Base-by-base conservation (phyloP, 441 rosid species). In the Gossypium schwendimanii region DNA sequence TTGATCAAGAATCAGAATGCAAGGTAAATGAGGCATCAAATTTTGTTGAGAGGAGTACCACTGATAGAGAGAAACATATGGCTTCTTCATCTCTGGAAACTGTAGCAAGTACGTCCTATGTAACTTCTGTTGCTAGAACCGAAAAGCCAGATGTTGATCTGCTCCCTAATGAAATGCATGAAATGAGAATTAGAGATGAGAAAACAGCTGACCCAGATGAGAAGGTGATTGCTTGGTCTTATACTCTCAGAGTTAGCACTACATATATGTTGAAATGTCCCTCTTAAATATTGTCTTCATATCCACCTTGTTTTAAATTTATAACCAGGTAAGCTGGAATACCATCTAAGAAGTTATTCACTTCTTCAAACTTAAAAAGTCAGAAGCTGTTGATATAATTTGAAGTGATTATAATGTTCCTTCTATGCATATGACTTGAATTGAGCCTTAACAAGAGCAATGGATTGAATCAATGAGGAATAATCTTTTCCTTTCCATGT, bases 161-260 rank as follows among this genome's bases (percentile, higher is more conserved):
- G 75, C 90, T 87, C 70, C 94, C 95, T 0, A 74, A 82, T 47
- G 92, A 83, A 73, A 86, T 87, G 89, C 76, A 78, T 47, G 93
- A 80, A 73, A 81, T 90, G 95, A 84, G 70, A 69, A 85, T 87
- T 63, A 82, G 81, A 80, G 94, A 94, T 26, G 90, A 80, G 31
- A 86, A 80, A 74, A 78, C 81, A 57, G 70, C 75, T 6, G 79
- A 76, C 76, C 78, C 75, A 50, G 90, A 88, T 31, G 90, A 87
- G 54, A 94, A 87, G 90, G 98, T 92, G 74, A 28, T 1, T 58
- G 69, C 63, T 73, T 71, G 75, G 14, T 4, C 36, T 14, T 2
- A 9, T 24, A 3, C 11, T 20, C 28, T 11, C 14, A 20, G n/a
- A 6, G 14, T 1, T 18, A 62, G 39, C 33, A 28, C 20, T 61